These are phyloP conservation scores for Mimosa pudica DNA, from an alignment of 306 rosid genomes.

Conservation along the genomic window DNA sequence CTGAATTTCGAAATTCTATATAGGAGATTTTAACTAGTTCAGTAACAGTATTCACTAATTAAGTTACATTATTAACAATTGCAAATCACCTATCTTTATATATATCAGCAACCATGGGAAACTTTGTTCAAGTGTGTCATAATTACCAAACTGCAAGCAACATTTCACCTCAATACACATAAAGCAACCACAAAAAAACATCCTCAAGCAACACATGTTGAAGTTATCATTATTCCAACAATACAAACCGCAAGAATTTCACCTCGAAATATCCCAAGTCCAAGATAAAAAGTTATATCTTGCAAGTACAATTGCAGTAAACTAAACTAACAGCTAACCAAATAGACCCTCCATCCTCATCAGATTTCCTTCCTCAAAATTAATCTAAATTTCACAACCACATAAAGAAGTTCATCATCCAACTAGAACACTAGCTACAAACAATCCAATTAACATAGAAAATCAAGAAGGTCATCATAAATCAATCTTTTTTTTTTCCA, in stretches of 20 bases:
- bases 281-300: not conserved
- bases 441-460: not conserved
- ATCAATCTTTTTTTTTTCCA: not conserved
- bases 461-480: not conserved
- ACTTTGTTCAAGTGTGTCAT: not conserved
- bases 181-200: constrained; percentile 6
- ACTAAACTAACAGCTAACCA: constrained; percentile 8
- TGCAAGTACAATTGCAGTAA: constrained; percentile 5
- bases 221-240: constrained; percentile 5
- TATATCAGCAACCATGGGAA: not conserved
- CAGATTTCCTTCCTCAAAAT: not conserved
- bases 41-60: no score
- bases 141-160: not conserved
- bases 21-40: no score
- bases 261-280: not conserved
- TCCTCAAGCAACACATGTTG: constrained; percentile 8
- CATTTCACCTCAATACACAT: not conserved
- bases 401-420: not conserved
- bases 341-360: constrained; percentile 11
- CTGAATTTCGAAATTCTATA: no score
- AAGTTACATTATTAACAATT: no score
- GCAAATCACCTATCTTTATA: no score
- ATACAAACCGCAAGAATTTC: not conserved
- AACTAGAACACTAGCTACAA: not conserved
- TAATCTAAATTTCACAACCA: not conserved